Conservation (phyloP, 1,284 basidiomycete species). For the Apiotrichum gracile region DNA sequence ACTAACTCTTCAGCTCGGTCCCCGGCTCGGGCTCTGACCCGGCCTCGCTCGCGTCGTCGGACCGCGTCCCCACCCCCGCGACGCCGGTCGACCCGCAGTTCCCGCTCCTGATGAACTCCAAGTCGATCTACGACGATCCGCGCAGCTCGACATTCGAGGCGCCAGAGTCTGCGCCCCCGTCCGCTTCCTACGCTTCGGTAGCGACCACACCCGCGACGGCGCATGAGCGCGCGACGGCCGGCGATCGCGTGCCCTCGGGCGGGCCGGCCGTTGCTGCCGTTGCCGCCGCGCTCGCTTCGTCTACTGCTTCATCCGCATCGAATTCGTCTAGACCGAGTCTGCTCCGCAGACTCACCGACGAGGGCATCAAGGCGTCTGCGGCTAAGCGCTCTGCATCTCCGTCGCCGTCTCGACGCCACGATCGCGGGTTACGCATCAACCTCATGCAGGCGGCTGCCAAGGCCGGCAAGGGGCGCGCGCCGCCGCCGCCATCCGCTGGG, state of each 20-base stretch:
- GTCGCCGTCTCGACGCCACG: not conserved
- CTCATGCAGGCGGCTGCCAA: slow-evolving; percentile 16
- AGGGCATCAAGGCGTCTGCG: not conserved
- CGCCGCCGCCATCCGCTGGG: slow-evolving; percentile 16
- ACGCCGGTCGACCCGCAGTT: not conserved
- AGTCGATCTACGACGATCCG: slow-evolving; percentile 38
- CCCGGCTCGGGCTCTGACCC: slow-evolving; percentile 14
- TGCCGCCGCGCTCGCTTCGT: no score
- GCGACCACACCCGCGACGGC: not conserved
- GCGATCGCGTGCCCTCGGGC: no score
- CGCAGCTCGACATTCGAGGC: slow-evolving; percentile 22
- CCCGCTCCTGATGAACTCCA: slow-evolving; percentile 1
- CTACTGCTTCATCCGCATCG: no score
- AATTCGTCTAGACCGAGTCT: not conserved
- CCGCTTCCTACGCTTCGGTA: not conserved
- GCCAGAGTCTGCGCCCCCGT: not conserved
- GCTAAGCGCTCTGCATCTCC: not conserved
- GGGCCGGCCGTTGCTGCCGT: no score
- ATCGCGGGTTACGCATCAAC: slow-evolving; percentile 29
- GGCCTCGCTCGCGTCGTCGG: not conserved
- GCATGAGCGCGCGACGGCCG: no score
- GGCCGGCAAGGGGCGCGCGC: slow-evolving; percentile 3
- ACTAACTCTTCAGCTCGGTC: slow-evolving; percentile 1
- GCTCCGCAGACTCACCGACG: not conserved
- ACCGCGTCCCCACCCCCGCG: not conserved